These are phyloP conservation scores for Saccharomycopsis capsularis DNA, from an alignment of 805 yeast genomes.

Conservation along the genomic window DNA sequence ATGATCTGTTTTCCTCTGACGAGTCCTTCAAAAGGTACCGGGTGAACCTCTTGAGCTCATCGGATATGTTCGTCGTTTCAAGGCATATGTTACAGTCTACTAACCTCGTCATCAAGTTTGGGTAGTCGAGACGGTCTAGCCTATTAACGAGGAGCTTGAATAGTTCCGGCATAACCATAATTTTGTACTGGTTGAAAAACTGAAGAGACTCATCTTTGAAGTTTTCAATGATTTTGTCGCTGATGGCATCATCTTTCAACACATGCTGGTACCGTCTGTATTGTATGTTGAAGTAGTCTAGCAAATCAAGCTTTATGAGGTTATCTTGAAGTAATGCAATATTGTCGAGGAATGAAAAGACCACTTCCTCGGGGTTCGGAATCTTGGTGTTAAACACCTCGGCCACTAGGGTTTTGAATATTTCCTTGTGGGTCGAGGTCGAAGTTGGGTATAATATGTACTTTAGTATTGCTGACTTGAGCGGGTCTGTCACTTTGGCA, in stretches of 20 bases:
- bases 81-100: constrained; percentile 12
- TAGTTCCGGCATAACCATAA: not conserved
- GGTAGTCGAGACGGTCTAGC: not conserved
- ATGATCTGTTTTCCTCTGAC: not conserved
- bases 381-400: not conserved
- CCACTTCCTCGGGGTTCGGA: not conserved
- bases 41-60: not conserved
- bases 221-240: not conserved
- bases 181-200: not conserved
- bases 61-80: not conserved
- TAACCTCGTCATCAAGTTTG: not conserved
- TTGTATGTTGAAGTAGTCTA: not conserved
- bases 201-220: not conserved
- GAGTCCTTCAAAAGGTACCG: constrained; percentile 5
- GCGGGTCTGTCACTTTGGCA: not conserved
- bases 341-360: not conserved
- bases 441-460: not conserved
- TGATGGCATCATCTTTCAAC: not conserved
- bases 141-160: not conserved
- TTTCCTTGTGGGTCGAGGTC: not conserved
- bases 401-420: not conserved
- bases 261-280: not conserved
- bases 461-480: not conserved
- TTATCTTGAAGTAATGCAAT: not conserved
- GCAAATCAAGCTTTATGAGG: not conserved